A percentile compares a stretch with the other conserved stretches of the same genome.
Evolutionary conservation across 1,284 basidiomycete species (phyloP).

Genomic region (Porogramme epimiltina): DNA sequence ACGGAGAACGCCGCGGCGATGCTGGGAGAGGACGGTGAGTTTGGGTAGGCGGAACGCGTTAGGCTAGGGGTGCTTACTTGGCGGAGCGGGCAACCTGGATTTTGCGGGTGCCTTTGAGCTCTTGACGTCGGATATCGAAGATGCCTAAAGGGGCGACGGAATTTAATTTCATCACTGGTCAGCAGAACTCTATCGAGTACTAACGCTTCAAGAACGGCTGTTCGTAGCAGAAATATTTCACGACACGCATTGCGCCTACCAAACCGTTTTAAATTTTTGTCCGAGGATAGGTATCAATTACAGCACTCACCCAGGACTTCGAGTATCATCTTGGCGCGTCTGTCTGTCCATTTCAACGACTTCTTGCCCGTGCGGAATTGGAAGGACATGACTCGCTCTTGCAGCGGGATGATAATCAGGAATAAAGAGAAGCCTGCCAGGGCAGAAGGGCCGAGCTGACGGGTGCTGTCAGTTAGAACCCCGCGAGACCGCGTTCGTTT

Average conservation of each 20-base stretch:
- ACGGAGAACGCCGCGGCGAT: constrained; percentile 54
- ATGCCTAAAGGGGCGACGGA: constrained; percentile 44
- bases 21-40: constrained; percentile 31
- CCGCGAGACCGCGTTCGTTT: too few relatives aligned
- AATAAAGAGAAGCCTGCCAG: constrained; percentile 80
- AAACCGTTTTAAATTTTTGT: not conserved
- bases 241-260: constrained; percentile 67
- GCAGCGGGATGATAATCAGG: constrained; percentile 67
- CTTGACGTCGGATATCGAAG: constrained; percentile 51
- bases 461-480: not conserved
- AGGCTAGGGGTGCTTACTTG: constrained; percentile 43
- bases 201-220: constrained; percentile 62
- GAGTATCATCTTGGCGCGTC: constrained; percentile 64
- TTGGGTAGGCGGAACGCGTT: not conserved
- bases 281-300: not conserved
- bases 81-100: constrained; percentile 65
- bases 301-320: constrained; percentile 56
- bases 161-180: too few relatives aligned
- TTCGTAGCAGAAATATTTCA: constrained; percentile 80
- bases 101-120: constrained; percentile 55
- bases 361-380: constrained; percentile 63
- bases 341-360: constrained; percentile 73
- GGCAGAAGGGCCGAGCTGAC: constrained; percentile 72
- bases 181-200: constrained; percentile 13
- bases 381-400: constrained; percentile 69